A percentile compares a stretch with the other conserved stretches of the same genome.
phyloP scores from a whole-genome alignment of 1,139 yeast species.

The Kluyveromyces sp. region DNA sequence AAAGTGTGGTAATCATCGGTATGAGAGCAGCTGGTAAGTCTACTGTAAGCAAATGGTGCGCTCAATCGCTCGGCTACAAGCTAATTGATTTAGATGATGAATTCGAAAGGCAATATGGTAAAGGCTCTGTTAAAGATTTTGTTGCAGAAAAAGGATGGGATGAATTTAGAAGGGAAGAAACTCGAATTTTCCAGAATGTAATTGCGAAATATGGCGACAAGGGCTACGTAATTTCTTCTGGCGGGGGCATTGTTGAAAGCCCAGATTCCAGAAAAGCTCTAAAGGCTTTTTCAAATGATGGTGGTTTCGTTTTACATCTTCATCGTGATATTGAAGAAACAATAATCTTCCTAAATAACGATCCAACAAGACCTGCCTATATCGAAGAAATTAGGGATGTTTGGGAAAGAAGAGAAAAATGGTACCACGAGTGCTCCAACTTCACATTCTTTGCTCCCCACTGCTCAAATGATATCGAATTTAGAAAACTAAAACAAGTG shows the following conservation, averaged over 20 bases:
- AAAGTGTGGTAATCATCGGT: conserved; percentile 77
- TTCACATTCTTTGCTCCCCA: conserved; percentile 72
- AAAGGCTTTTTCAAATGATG: conserved; percentile 41
- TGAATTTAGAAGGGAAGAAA: conserved; percentile 65
- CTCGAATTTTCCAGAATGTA: conserved; percentile 47
- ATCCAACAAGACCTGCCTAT: conserved; percentile 83
- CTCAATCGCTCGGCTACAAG: conserved; percentile 61
- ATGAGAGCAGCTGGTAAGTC: conserved; percentile 99
- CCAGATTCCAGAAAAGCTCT: conserved; percentile 57
- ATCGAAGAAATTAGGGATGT: conserved; percentile 70
- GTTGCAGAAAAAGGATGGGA: conserved; percentile 80
- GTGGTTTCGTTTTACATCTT: conserved; percentile 75
- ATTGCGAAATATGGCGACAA: conserved; percentile 39
- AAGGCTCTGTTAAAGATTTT: conserved; percentile 54
- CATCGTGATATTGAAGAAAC: conserved; percentile 85
- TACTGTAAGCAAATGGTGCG: conserved; percentile 75
- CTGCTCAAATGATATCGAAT: conserved; percentile 50
- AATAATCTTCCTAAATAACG: conserved; percentile 61
- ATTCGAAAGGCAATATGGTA: conserved; percentile 47
- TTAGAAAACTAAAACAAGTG: conserved; percentile 49
- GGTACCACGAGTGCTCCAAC: conserved; percentile 78
- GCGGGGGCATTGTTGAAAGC: conserved; percentile 92
- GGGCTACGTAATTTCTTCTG: conserved; percentile 78
- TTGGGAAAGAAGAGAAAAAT: conserved; percentile 72
- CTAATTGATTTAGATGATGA: conserved; percentile 71